Percentiles rank a stretch among this genome's conserved stretches.
Conservation (phyloP, 345 rosid species). For the Populus pruinosa region DNA sequence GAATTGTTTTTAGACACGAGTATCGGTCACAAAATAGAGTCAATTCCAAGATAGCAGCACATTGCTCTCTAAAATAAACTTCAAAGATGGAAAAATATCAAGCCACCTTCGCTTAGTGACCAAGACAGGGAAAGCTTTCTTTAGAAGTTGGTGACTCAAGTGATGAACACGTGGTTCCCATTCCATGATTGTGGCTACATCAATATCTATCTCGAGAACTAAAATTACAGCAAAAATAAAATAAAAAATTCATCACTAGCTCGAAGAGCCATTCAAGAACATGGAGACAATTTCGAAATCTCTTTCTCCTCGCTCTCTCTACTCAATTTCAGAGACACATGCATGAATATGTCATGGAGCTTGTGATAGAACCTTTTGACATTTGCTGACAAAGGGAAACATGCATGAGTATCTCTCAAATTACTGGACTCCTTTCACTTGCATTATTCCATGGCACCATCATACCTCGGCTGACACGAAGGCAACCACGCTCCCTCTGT, state of each 20-base stretch:
- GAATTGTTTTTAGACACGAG: no score
- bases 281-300: not conserved
- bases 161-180: slow-evolving; percentile 12
- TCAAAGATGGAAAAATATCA: not conserved
- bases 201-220: not conserved
- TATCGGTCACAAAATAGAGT: no score
- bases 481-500: no score
- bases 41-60: not conserved
- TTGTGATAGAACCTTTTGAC: not conserved
- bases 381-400: not conserved
- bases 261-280: not conserved
- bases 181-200: slow-evolving; percentile 6
- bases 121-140: not conserved
- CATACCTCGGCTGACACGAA: not conserved
- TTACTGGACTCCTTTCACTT: not conserved
- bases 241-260: not conserved
- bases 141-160: not conserved
- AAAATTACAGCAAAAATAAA: no score
- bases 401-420: not conserved
- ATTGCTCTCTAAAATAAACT: not conserved
- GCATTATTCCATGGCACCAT: not conserved
- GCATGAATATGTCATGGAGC: not conserved
- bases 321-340: not conserved
- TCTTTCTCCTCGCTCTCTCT: not conserved
- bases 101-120: not conserved